These are phyloP conservation scores for Aegilops sharonensis DNA, from an alignment of 176 grass and related monocot species.

Conservation along the genomic window DNA sequence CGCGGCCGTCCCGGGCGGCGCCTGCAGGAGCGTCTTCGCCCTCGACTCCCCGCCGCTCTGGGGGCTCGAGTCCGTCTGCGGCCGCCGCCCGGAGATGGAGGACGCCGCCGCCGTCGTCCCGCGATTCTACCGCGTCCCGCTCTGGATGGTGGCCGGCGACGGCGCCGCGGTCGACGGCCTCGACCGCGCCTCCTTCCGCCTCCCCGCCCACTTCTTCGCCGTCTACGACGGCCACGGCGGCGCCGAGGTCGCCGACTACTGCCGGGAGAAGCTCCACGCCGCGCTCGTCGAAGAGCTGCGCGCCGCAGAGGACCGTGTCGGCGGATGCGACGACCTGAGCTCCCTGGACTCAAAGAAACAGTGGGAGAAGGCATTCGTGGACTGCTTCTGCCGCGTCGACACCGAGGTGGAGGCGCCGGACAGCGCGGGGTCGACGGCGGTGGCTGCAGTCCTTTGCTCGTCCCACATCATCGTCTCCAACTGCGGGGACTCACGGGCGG, in stretches of 20 bases:
- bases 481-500: slow-evolving; percentile 84
- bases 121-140: slow-evolving; percentile 51
- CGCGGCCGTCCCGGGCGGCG: not conserved
- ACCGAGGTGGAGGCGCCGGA: slow-evolving; percentile 73
- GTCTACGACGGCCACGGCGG: slow-evolving; percentile 89
- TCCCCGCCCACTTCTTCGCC: slow-evolving; percentile 75
- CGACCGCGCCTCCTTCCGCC: slow-evolving; percentile 57
- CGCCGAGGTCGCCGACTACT: slow-evolving; percentile 70
- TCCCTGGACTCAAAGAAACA: slow-evolving; percentile 41
- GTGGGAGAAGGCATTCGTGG: slow-evolving; percentile 67
- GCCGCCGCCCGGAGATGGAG: slow-evolving; percentile 86
- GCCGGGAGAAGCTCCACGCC: slow-evolving; percentile 49
- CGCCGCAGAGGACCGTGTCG: slow-evolving; percentile 9
- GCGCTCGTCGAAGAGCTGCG: slow-evolving; percentile 51
- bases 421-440: slow-evolving; percentile 79
- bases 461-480: slow-evolving; percentile 78
- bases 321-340: not conserved
- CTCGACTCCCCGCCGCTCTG: slow-evolving; percentile 67
- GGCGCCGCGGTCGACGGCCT: slow-evolving; percentile 45
- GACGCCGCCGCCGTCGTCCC: slow-evolving; percentile 51
- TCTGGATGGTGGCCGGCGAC: slow-evolving; percentile 66
- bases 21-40: slow-evolving; percentile 55
- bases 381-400: slow-evolving; percentile 65
- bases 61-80: slow-evolving; percentile 63
- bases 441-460: slow-evolving; percentile 62